Base-by-base conservation (phyloP, 1,284 basidiomycete species). In the Trichosporon coremiiforme region DNA sequence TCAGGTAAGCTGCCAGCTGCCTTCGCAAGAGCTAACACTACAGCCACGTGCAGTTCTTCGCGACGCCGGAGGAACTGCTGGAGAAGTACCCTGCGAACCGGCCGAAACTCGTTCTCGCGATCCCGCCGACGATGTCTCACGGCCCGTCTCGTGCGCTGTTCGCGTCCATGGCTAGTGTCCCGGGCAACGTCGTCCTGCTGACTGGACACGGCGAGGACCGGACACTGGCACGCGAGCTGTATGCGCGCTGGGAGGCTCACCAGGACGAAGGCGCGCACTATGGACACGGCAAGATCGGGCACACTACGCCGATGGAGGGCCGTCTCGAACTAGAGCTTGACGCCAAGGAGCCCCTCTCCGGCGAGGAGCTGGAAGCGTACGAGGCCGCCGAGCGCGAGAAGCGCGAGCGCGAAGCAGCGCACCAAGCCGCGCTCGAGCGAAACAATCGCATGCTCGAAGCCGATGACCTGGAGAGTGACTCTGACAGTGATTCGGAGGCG, bases 101-200 rank as follows among this genome's bases (percentile, higher is more conserved):
- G 69, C 93, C 96, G 0, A 98, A 98, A 80, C 87, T 98, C 45
- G 94, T 99, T 67, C 87, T 99, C 5, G 94, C 96, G 0, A 91
- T 96, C 22, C 96, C 97, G 0, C 90, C 92, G 0, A 93, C 93
- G 0, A 86, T 99, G 72, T 96, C 95, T 0, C 92, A 98, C 78
- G 96, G 97, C 0, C 91, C 93, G 8, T 96, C 95, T 0, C 88
- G 96, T 25, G 86, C 88, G 38, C 82, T 99, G 2, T 96, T 99
- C 79, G 86, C 90, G 10, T 88, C 93, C 60, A 94, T 98, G 83
- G 93, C 92, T 2, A 86, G 88, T 7, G 87, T 89, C 10, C 88
- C 91, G 0, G 90, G 90, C 69, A 97, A 97, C 75, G 90, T 95
- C 50, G 87, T 98, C 31, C 85, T 98, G 4, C 86, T 97, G 60